phyloP scores from a whole-genome alignment of 2,329 filamentous ascomycete genomes.

The Xylariales sp. region DNA sequence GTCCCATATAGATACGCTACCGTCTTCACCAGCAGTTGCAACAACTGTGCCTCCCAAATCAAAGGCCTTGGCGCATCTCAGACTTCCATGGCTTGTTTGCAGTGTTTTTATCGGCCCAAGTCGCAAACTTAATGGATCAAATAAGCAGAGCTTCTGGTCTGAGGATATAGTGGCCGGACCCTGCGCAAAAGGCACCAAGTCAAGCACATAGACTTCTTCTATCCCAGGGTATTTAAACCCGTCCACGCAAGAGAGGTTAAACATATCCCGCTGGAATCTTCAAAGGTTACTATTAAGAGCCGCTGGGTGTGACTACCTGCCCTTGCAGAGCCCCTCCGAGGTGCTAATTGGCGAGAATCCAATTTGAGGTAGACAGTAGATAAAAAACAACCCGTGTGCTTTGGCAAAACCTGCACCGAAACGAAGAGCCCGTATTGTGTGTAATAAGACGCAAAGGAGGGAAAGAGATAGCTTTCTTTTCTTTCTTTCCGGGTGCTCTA shows the following conservation, averaged over 20 bases:
- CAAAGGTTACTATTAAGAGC: no score
- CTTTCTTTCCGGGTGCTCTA: no score
- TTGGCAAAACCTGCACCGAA: no score
- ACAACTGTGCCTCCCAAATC: conserved; percentile 49
- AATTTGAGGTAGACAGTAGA: no score
- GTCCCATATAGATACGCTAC: conserved; percentile 64
- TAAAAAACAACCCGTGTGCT: no score
- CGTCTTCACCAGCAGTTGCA: conserved; percentile 69
- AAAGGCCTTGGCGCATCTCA: conserved; percentile 58
- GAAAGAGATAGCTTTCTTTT: no score
- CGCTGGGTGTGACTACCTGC: no score
- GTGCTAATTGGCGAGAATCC: no score
- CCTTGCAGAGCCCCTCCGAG: no score
- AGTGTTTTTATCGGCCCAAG: conserved; percentile 43
- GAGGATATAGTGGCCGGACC: conserved; percentile 62
- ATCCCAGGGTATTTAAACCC: conserved; percentile 32
- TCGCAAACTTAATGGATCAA: conserved; percentile 55
- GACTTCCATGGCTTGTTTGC: conserved; percentile 52
- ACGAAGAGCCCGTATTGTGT: no score
- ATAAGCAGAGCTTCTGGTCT: conserved; percentile 63
- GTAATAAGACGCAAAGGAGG: no score
- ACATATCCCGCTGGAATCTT: no score
- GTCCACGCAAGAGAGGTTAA: conserved; percentile 33
- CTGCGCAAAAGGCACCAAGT: conserved; percentile 45
- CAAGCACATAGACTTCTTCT: conserved; percentile 52